Evolutionary conservation across 2,329 filamentous ascomycete species (phyloP).

Genomic region (Diplodia seriata): DNA sequence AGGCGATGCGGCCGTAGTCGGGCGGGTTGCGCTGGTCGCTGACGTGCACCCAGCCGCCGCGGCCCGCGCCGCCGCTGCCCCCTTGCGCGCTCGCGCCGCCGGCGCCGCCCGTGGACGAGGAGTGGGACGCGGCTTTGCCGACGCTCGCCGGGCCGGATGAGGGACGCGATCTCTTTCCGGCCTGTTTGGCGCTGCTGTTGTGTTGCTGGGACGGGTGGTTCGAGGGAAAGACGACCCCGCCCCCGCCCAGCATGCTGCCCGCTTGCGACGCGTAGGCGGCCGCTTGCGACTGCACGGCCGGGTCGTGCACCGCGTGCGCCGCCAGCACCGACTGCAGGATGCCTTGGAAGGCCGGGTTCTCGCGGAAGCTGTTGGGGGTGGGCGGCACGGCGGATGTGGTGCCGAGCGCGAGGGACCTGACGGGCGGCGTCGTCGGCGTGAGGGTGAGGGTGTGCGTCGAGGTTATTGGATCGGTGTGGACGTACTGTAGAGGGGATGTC

Average conservation of each 20-base stretch:
- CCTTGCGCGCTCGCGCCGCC: constrained; percentile 66
- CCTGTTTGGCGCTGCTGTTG: neutral
- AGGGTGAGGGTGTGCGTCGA: constrained; percentile 63
- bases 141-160: constrained; percentile 35
- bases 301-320: constrained; percentile 62
- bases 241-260: constrained; percentile 61
- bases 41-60: constrained; percentile 69
- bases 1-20: constrained; percentile 69
- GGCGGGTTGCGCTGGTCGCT: constrained; percentile 66
- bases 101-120: constrained; percentile 60
- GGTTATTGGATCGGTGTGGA: constrained; percentile 42
- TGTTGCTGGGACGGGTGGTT: constrained; percentile 28
- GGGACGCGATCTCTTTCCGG: constrained; percentile 35
- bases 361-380: constrained; percentile 61
- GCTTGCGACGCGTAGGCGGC: constrained; percentile 65
- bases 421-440: constrained; percentile 62
- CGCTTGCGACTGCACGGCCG: constrained; percentile 64
- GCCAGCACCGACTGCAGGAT: constrained; percentile 64
- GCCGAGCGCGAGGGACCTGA: constrained; percentile 61
- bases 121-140: constrained; percentile 51
- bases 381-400: constrained; percentile 62
- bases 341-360: constrained; percentile 63
- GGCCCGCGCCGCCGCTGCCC: constrained; percentile 63
- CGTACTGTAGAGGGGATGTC: neutral
- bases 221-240: constrained; percentile 54